Conservation (phyloP, 768 basidiomycete genomes). For the Coprinopsis cinerea region DNA sequence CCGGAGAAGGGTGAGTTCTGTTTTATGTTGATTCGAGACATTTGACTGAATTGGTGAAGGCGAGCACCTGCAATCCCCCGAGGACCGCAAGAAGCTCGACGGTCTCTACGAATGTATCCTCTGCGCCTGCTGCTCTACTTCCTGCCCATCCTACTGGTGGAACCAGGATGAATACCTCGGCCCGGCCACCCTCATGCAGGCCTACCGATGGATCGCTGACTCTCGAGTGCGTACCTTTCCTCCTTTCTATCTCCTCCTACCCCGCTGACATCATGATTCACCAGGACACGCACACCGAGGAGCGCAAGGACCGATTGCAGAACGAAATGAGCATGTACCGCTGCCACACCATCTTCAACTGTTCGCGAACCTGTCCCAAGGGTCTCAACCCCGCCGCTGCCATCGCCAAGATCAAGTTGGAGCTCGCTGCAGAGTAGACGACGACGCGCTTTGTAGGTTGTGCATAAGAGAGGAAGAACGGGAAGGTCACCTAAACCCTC, state of each 20-base stretch:
- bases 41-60: slow-evolving; percentile 21
- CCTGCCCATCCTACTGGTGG: slow-evolving; percentile 99
- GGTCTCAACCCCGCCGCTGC: slow-evolving; percentile 90
- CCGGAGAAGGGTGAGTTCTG: slow-evolving; percentile 52
- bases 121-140: slow-evolving; percentile 96
- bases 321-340: slow-evolving; percentile 96
- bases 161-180: slow-evolving; percentile 98
- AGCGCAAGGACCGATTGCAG: slow-evolving; percentile 88
- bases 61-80: slow-evolving; percentile 86
- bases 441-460: neutral
- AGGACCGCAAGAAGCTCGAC: slow-evolving; percentile 92
- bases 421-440: slow-evolving; percentile 54
- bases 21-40: neutral
- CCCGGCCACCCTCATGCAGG: slow-evolving; percentile 94
- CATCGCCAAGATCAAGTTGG: slow-evolving; percentile 90
- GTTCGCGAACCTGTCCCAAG: slow-evolving; percentile 95
- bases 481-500: too few relatives aligned
- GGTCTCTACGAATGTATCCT: slow-evolving; percentile 98
- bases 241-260: neutral
- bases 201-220: slow-evolving; percentile 97
- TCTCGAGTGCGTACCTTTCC: slow-evolving; percentile 58
- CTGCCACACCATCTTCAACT: slow-evolving; percentile 99
- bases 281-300: slow-evolving; percentile 69
- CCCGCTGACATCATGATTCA: neutral
- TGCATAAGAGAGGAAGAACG: neutral